Evolutionary conservation across 2,329 filamentous ascomycete genomes (phyloP).

Genomic region (Alternaria tenuissima): DNA sequence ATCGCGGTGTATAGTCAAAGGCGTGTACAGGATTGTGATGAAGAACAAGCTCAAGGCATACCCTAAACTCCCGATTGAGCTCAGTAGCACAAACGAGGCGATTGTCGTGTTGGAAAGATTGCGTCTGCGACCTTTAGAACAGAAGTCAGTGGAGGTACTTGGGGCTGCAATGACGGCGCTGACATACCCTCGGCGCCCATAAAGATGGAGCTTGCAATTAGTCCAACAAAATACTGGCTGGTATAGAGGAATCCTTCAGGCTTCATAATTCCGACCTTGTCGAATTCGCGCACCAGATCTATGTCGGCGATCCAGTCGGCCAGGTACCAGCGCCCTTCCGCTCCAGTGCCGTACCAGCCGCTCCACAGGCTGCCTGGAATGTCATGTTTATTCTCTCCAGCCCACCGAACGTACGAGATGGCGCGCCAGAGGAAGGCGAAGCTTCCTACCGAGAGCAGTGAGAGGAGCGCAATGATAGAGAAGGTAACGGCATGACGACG

Average conservation of each 20-base stretch:
- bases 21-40: slow-evolving; percentile 65
- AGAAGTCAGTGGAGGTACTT: slow-evolving; percentile 5
- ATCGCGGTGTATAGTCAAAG: slow-evolving; percentile 55
- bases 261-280: slow-evolving; percentile 64
- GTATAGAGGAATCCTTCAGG: slow-evolving; percentile 69
- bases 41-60: slow-evolving; percentile 72
- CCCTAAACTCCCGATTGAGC: slow-evolving; percentile 66
- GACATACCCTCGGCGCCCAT: slow-evolving; percentile 64
- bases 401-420: slow-evolving; percentile 62
- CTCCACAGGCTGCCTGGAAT: slow-evolving; percentile 53
- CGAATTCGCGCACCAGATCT: slow-evolving; percentile 61
- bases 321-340: slow-evolving; percentile 49
- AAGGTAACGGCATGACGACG: slow-evolving; percentile 51
- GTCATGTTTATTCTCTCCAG: slow-evolving; percentile 51
- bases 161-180: neutral
- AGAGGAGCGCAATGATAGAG: slow-evolving; percentile 56
- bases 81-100: slow-evolving; percentile 66
- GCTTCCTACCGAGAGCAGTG: slow-evolving; percentile 56
- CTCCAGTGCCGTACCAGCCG: slow-evolving; percentile 51
- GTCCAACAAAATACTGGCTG: slow-evolving; percentile 65
- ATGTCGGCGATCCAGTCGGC: slow-evolving; percentile 64
- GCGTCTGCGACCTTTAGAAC: slow-evolving; percentile 57
- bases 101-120: slow-evolving; percentile 60
- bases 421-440: slow-evolving; percentile 56
- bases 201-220: slow-evolving; percentile 64